Evolutionary conservation across 495 filamentous ascomycete species (phyloP), one percentile per base, ranked within the genome.

Genomic region (Parachaetomium inaequale): DNA sequence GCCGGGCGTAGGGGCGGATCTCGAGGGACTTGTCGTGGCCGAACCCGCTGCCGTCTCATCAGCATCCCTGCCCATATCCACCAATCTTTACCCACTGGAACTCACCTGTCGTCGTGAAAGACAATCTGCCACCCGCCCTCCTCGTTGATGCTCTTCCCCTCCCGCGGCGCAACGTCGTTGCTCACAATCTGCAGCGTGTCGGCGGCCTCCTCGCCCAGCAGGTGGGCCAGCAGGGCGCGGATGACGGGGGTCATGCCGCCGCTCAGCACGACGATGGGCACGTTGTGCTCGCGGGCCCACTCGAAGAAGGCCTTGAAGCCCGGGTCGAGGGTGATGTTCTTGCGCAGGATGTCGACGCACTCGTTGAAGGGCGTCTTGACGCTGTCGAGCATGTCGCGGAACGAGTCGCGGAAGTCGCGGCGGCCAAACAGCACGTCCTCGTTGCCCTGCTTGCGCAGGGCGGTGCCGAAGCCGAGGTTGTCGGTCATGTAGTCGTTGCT

Each of bases 401-500:
- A 98, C 38, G 86, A 81, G 69, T 94, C 91, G 21, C 92, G 84
- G 78, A 98, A 98, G 45, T 82, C 80, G 55, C 83, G 77, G 11
- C 78, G 82, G 59, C 81, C 82, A 23, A 85, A 74, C 8, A 97
- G 84, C 19, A 92, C 87, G 66, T 89, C 88, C 38, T 81, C 63
- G 75, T 93, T 95, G 54, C 82, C 81, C 70, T 85, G 71, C 49
- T 76, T 78, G 51, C 93, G 88, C 43, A 82, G 82, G 61, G 80
- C 81, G 7, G 72, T 63, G 49, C 93, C 93, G 68, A 84, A 96
- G 56, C 93, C 94, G 25, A 95, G 81, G 74, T 92, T 95, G 78
- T 98, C 94, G 55, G 92, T 96, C 78, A 97, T 81, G 75, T 81
- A 94, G 79, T 97, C 92, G 81, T 98, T 97, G 84, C 88, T 93